Base-by-base conservation (phyloP, 352 stramenopile species). In the Pythium phragmiticola region DNA sequence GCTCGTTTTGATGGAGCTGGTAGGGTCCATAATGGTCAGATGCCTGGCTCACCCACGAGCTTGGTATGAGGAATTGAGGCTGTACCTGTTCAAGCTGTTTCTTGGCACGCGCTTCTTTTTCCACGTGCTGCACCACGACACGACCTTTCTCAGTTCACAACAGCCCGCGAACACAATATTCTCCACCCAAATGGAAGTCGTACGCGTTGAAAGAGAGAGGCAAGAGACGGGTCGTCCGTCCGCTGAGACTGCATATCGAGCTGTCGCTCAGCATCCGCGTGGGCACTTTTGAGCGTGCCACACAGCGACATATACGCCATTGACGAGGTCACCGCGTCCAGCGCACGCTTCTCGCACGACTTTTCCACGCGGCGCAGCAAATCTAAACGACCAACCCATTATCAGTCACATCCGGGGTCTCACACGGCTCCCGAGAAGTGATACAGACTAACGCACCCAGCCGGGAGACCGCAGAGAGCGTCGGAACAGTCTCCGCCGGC, bases 321-420 rank as follows among this genome's bases (percentile, higher is more conserved):
- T 37, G 79, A 89, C n/a, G 68, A 66, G 13, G 68, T 82, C 26
- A 92, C 79, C 1, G 76, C 73, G 33, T 74, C 60, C 59, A 78
- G 72, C 23, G 83, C 83, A 51, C 82, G 84, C 48, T 73, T 70
- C 55, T 92, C 83, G 30, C 83, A 92, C 45, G 74, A 70, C 36
- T 69, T 73, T 60, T 92, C 80, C 46, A 92, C 78, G 16, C 84
- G 70, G 28, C 76, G 71, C 57, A 90, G 62, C 46, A 92, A 70
- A 45, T 92, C 82, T 83, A 45, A 41, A 30, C 52, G 28, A 45
- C 7, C 33, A 57, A 8, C 28, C 26, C 28, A 19, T 57, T n/a
- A 39, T 50, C 37, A 21, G 19, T 60, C 53, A 39, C n/a, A 30
- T 26, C 26, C 2, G 26, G 26, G 26, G 26, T 30, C 26, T 30